phyloP scores from a whole-genome alignment of 441 rosid genomes.

The Eruca vesicaria region DNA sequence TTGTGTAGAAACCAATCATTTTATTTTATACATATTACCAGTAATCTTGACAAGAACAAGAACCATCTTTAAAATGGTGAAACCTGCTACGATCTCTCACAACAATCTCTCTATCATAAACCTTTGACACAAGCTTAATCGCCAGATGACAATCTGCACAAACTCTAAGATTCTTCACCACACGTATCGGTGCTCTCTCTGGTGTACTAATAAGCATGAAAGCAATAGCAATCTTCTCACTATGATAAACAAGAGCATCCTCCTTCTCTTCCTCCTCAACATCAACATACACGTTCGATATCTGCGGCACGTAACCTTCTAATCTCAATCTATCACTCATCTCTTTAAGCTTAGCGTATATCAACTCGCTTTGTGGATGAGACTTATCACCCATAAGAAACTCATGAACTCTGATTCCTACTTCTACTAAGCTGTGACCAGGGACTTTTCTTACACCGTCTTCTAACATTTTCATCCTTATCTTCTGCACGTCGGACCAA shows the following conservation, averaged over 20 bases:
- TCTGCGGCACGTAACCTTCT: conserved; percentile 62
- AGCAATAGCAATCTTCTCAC: conserved; percentile 81
- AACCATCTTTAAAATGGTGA: conserved; percentile 72
- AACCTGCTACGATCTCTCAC: conserved; percentile 77
- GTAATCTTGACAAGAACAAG: conserved; percentile 74
- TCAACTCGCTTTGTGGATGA: conserved; percentile 52
- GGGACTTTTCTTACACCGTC: conserved; percentile 68
- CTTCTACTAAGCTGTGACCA: conserved; percentile 66
- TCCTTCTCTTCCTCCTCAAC: conserved; percentile 86
- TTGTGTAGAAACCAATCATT: not conserved
- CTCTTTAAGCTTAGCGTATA: conserved; percentile 54
- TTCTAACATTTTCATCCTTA: conserved; percentile 54
- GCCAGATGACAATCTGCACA: conserved; percentile 81
- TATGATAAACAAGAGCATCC: conserved; percentile 61
- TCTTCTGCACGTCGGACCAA: conserved; percentile 61
- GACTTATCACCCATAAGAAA: conserved; percentile 67
- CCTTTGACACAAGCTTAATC: conserved; percentile 64
- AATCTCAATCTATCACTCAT: conserved; percentile 52
- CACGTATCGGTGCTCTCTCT: conserved; percentile 46
- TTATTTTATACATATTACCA: conserved; percentile 45
- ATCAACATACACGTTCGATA: conserved; percentile 52
- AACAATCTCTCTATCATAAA: conserved; percentile 60
- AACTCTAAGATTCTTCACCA: conserved; percentile 72
- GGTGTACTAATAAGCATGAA: conserved; percentile 66
- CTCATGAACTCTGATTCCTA: conserved; percentile 61